Evolutionary conservation across 2,329 filamentous ascomycete species (phyloP), one percentile per base, ranked within the genome.

Genomic region (Colletotrichum tofieldiae): DNA sequence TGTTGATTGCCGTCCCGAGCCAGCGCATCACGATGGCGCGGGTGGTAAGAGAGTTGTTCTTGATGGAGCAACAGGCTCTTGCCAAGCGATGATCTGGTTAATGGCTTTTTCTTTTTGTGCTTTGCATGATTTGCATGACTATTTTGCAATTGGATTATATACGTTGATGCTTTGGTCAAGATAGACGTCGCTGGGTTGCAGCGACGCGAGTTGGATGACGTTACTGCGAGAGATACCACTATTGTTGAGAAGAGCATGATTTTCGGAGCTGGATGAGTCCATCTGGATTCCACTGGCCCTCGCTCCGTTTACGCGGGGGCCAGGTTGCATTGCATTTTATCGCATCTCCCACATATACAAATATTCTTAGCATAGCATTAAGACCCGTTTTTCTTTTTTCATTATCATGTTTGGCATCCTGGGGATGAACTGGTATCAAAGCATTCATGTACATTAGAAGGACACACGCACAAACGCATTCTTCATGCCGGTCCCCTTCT

Each of bases 1-100:
- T 90, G 89, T 75, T 91, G 71, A 82, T 82, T 8, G 85, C 87
- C 4, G 85, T 87, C 65, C 87, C 84, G 12, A 79, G 79, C 64
- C 84, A 89, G 65, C 84, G 89, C 39, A 86, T 90, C 74, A 88
- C 86, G 26, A 89, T 88, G 85, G 82, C 83, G n/a, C 83, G 83
- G 54, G 83, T 89, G 32, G 78, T 88, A 70, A 81, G 78, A 70
- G 85, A 88, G 74, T 72, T 89, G 54, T 80, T 82, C 67, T 32
- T 49, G 54, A 35, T 65, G 59, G 69, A 74, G 45, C 72, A 73
- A 45, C 65, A 68, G 32, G 58, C 58, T 41, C 37, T 56, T n/a
- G 61, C 65, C 18, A 68, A 67, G 64, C 55, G 69, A 16, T 73
- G 58, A 70, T 47, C 49, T 51, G 66, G 66, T 59, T 45, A 49